Evolutionary conservation across 2,329 filamentous ascomycete species (phyloP).

Genomic region (Aspergillus bombycis): DNA sequence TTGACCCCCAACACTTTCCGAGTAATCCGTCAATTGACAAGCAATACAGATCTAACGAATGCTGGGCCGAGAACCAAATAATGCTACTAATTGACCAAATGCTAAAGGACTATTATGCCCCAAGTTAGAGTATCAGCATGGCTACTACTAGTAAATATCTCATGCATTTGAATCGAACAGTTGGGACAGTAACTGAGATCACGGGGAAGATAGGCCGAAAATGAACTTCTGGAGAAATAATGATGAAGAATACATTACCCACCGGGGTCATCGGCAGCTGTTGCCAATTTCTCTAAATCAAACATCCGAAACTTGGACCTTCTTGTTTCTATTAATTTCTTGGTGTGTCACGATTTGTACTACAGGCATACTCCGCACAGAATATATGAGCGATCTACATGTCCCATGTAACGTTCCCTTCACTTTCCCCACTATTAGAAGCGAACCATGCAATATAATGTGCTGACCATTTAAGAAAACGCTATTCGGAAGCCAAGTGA

Average conservation of each 20-base stretch:
- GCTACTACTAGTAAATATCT: too few relatives aligned
- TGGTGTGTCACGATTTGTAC: neutral
- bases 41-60: neutral
- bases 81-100: neutral
- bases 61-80: neutral
- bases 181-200: neutral
- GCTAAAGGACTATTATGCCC: neutral
- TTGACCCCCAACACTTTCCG: neutral
- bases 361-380: neutral
- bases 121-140: neutral
- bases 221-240: neutral
- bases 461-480: neutral
- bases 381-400: neutral
- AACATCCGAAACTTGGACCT: neutral
- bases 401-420: constrained; percentile 1
- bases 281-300: neutral
- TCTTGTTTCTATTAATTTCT: neutral
- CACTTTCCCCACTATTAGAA: neutral
- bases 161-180: neutral
- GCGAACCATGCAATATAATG: neutral
- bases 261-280: neutral
- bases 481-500: neutral
- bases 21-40: neutral
- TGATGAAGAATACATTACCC: neutral
- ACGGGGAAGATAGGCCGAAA: neutral